A percentile compares a stretch with the other conserved stretches of the same genome.
Evolutionary conservation across 805 yeast genomes (phyloP).

Genomic region (Torulaspora gathmanii): DNA sequence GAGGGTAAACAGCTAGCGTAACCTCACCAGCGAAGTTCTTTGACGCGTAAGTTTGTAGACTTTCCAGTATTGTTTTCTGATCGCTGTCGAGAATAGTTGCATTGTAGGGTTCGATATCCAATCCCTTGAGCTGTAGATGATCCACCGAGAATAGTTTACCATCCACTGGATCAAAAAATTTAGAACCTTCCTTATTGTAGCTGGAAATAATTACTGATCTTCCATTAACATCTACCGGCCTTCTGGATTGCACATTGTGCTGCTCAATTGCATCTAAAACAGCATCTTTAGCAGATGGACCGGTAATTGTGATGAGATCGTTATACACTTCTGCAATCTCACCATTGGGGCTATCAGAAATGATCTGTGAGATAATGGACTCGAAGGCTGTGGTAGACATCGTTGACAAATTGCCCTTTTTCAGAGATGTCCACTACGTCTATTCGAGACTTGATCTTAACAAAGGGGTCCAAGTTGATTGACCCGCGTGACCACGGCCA

Average conservation of each 20-base stretch:
- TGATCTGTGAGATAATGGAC: constrained; percentile 25
- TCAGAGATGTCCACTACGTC: not conserved
- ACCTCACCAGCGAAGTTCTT: constrained; percentile 63
- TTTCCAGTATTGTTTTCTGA: constrained; percentile 17
- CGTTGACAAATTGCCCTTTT: too few relatives aligned
- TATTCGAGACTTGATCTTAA: not conserved
- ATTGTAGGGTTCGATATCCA: constrained; percentile 47
- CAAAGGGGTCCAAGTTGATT: not conserved
- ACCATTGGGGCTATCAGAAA: constrained; percentile 35
- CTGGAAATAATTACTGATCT: constrained; percentile 43
- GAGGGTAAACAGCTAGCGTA: constrained; percentile 43
- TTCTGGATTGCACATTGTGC: constrained; percentile 40
- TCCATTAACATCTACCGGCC: constrained; percentile 34
- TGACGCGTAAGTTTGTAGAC: constrained; percentile 45
- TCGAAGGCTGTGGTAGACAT: constrained; percentile 27
- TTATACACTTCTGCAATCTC: constrained; percentile 33
- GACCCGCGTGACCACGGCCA: not conserved
- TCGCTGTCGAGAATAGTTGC: constrained; percentile 18
- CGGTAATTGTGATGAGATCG: constrained; percentile 44
- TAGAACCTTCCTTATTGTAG: constrained; percentile 47
- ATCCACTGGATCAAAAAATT: constrained; percentile 50
- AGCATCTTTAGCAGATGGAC: constrained; percentile 36
- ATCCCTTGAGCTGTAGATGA: constrained; percentile 44
- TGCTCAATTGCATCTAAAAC: constrained; percentile 37
- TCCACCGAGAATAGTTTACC: constrained; percentile 56